Conservation (phyloP, 441 rosid genomes). For the Isatis lusitanica region DNA sequence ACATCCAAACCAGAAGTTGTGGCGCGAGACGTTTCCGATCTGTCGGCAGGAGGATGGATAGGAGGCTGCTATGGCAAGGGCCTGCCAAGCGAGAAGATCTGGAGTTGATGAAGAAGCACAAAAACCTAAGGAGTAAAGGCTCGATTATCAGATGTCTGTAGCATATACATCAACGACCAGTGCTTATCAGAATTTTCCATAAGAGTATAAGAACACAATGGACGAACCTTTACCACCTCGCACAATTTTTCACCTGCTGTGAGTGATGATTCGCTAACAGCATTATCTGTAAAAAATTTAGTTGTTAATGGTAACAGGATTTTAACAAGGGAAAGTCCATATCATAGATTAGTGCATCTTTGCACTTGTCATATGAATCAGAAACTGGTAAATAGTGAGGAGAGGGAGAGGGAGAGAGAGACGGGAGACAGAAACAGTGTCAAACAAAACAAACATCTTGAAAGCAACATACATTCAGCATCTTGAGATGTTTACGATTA, state of each 20-base stretch:
- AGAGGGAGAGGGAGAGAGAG: not conserved
- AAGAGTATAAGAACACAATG: not conserved
- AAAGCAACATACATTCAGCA: slow-evolving; percentile 65
- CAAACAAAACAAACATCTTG: not conserved
- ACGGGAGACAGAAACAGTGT: not conserved
- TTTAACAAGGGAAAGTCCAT: not conserved
- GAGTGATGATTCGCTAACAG: slow-evolving; percentile 66
- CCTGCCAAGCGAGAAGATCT: slow-evolving; percentile 73
- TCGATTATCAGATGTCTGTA: slow-evolving; percentile 21
- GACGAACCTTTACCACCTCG: slow-evolving; percentile 86
- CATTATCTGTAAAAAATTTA: slow-evolving; percentile 48
- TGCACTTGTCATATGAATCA: slow-evolving; percentile 66
- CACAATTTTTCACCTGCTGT: slow-evolving; percentile 76
- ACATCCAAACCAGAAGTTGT: slow-evolving; percentile 62
- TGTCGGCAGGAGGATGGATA: slow-evolving; percentile 46
- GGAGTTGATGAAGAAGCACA: slow-evolving; percentile 91
- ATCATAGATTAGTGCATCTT: slow-evolving; percentile 41
- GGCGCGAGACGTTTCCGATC: slow-evolving; percentile 62
- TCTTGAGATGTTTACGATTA: slow-evolving; percentile 69
- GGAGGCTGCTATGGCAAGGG: slow-evolving; percentile 82
- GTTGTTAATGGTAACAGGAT: slow-evolving; percentile 4
- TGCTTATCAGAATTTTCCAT: not conserved
- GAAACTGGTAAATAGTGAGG: not conserved
- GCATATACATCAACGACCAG: slow-evolving; percentile 1
- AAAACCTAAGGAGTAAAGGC: slow-evolving; percentile 56